Evolutionary conservation across 768 basidiomycete species (phyloP), one percentile per base, ranked within the genome.

Genomic region (Trametes elegans): DNA sequence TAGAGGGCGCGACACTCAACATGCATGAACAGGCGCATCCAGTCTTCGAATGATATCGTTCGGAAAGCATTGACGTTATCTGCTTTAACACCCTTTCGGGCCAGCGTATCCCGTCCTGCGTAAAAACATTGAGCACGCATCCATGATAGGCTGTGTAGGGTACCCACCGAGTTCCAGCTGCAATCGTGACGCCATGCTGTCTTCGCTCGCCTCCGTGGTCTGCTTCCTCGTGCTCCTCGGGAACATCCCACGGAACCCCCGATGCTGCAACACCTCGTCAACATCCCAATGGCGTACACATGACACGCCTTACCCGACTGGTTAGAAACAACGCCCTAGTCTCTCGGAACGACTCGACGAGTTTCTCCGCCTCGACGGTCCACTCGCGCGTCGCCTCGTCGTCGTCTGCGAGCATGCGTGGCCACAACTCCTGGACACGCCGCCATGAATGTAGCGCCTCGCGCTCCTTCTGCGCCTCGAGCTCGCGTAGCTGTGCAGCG

Each of bases 301-400:
- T 14, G 14, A 46, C 35, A 35, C 1, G 8, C 31, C 83, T 62
- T 56, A 93, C 93, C 62, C 86, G 73, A 26, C 85, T 85, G 2
- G 87, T 84, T 62, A 87, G 77, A 66, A 96, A 99, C 59, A 98
- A 67, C 57, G 85, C 82, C 57, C 86, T 79, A 0, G 94, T 94
- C 73, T 93, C 87, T 48, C 96, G 76, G 72, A 94, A 98, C 68
- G 82, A 85, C 57, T 97, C 94, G 3, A 97, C 80, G 41, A 99
- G 74, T 62, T 83, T 87, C 66, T 92, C 90, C 0, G 93, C 92
- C 62, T 92, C 85, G 26, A 86, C 66, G 60, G 96, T 72, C 89
- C 94, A 98, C 62, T 87, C 81, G 46, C 81, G 76, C 53, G 81
- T 75, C 4, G 83, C 80, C 13, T 80, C 80, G 1, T 72, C 70